phyloP scores from a whole-genome alignment of 345 rosid species.

The Gossypium rotundifolium region DNA sequence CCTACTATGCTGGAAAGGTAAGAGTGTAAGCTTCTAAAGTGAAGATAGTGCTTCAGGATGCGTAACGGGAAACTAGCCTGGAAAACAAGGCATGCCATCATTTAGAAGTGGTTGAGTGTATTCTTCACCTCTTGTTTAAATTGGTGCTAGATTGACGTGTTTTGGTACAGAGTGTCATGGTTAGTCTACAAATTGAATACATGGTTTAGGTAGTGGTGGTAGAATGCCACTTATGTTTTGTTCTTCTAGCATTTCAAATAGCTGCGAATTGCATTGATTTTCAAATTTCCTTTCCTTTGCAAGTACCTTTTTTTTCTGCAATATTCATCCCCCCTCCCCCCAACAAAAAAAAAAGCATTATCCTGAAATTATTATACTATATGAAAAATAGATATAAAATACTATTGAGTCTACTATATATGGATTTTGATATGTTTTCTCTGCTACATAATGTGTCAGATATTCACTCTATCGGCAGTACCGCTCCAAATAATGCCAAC shows the following conservation, averaged over 20 bases:
- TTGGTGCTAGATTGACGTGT: background rate
- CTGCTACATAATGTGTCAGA: slow-evolving; percentile 31
- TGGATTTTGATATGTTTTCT: slow-evolving; percentile 3
- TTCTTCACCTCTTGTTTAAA: background rate
- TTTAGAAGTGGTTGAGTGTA: background rate
- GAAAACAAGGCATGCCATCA: background rate
- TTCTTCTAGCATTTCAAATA: background rate
- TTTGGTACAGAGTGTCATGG: background rate
- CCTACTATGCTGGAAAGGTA: background rate
- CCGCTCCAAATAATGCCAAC: slow-evolving; percentile 57
- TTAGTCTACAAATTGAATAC: background rate
- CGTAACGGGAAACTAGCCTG: background rate
- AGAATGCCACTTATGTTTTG: background rate
- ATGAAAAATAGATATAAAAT: background rate
- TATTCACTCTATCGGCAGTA: slow-evolving; percentile 86
- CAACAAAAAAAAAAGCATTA: background rate
- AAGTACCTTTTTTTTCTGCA: background rate
- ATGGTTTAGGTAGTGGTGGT: background rate
- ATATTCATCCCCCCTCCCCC: background rate
- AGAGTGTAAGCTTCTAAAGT: background rate
- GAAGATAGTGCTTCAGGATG: background rate
- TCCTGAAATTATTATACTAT: background rate
- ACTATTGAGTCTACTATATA: background rate
- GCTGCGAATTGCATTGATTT: background rate
- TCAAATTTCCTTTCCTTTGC: background rate